Base-by-base conservation (phyloP, 345 rosid species). In the Dovyalis caffra region DNA sequence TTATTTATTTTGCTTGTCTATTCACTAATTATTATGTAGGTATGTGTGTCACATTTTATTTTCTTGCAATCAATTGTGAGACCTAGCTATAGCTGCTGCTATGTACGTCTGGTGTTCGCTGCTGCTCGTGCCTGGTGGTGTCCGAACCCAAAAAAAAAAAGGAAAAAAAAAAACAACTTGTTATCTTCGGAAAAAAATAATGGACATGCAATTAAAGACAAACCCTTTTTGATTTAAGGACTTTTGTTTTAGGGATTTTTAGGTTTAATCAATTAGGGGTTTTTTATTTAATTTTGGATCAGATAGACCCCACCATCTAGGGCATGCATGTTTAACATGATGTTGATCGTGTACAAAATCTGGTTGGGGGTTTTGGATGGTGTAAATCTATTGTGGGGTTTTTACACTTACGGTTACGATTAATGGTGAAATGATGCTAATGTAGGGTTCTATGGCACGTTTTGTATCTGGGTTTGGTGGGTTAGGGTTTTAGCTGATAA, bases 401-500 rank as follows among this genome's bases (percentile, higher is more conserved):
- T 25, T 3, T 43, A 33, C n/a, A 15, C 9, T 51, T 47, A 16
- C 11, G 16, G 15, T 21, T 29, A 29, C 26, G 66, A 56, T 77
- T 66, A 72, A 33, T 57, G 43, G 70, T 32, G 47, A 64, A n/a
- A 65, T 60, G 57, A n/a, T 43, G 43, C 35, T 34, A 70, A 66
- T 60, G 74, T 33, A 43, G 45, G 71, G 56, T 69, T 63, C 35
- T 12, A 31, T 5, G 74, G 34, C 32, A 29, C 61, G 29, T 28
- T 71, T 45, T 40, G 47, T 43, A 67, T 32, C 72, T 73, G 79
- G 76, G 76, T 45, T 64, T 23, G 56, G 72, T 45, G 5, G 43
- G n/a, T 70, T 80, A 62, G 74, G 79, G 79, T 76, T 80, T 61
- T 75, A 66, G 70, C 73, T 47, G 53, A 25, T 69, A 14, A 11